Conservation (phyloP, 768 basidiomycete genomes). For the Russula earlei region DNA sequence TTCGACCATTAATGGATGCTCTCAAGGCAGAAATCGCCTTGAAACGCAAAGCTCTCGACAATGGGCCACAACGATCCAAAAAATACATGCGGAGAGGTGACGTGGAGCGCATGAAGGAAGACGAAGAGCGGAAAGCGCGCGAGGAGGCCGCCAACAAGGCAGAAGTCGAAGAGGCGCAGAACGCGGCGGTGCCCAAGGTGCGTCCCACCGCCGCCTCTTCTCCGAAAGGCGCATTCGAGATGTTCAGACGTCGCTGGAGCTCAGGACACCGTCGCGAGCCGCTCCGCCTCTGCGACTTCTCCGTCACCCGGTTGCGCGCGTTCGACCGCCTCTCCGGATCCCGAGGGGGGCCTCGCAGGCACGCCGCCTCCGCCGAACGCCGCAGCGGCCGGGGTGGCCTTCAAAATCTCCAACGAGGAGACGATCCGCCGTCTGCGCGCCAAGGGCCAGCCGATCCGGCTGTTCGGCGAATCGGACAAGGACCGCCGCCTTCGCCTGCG, state of each 20-base stretch:
- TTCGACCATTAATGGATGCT: conserved; percentile 56
- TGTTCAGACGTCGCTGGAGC: conserved; percentile 20
- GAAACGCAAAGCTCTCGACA: conserved; percentile 71
- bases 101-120: conserved; percentile 34
- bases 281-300: conserved; percentile 13
- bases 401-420: conserved; percentile 92
- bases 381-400: conserved; percentile 29
- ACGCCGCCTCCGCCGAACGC: conserved; percentile 22
- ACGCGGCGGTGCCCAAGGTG: conserved; percentile 23
- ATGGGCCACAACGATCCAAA: conserved; percentile 45
- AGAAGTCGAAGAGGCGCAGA: conserved; percentile 9
- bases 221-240: background rate
- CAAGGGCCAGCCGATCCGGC: conserved; percentile 88
- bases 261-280: conserved; percentile 9
- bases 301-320: conserved; percentile 23
- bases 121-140: conserved; percentile 17
- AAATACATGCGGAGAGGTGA: conserved; percentile 93
- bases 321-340: conserved; percentile 29
- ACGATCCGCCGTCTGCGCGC: conserved; percentile 78
- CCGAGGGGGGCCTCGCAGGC: conserved; percentile 28
- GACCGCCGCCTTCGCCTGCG: conserved; percentile 83
- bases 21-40: conserved; percentile 82
- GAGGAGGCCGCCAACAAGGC: conserved; percentile 16
- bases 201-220: conserved; percentile 20
- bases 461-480: conserved; percentile 94